phyloP scores from a whole-genome alignment of 2,329 filamentous ascomycete species.

The Penicillium sp. region DNA sequence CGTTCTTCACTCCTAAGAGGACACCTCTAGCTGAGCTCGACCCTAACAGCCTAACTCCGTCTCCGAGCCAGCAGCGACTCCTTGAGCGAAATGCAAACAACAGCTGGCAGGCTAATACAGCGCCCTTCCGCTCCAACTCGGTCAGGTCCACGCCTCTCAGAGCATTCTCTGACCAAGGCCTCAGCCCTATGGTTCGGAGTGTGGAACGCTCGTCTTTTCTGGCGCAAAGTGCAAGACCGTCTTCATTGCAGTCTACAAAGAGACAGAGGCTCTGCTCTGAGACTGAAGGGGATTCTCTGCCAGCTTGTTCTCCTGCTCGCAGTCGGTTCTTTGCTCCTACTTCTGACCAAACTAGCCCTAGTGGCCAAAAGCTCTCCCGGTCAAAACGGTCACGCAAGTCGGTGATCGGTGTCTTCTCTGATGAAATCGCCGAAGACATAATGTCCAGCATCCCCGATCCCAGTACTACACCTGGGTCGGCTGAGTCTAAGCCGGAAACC shows the following conservation, averaged over 20 bases:
- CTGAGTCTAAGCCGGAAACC: background rate
- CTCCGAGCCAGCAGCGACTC: slow-evolving; percentile 54
- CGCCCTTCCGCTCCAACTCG: slow-evolving; percentile 32
- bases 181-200: slow-evolving; percentile 37
- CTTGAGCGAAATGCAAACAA: slow-evolving; percentile 46
- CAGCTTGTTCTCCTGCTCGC: slow-evolving; percentile 28
- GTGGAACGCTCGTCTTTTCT: slow-evolving; percentile 35
- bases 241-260: slow-evolving; percentile 43
- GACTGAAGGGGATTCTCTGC: slow-evolving; percentile 27
- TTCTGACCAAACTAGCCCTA: slow-evolving; percentile 33
- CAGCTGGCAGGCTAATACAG: slow-evolving; percentile 49
- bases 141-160: slow-evolving; percentile 29
- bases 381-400: slow-evolving; percentile 38
- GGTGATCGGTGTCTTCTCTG: slow-evolving; percentile 45
- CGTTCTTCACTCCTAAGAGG: slow-evolving; percentile 57
- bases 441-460: slow-evolving; percentile 41
- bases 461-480: slow-evolving; percentile 1
- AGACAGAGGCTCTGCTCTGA: slow-evolving; percentile 47
- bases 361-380: slow-evolving; percentile 28
- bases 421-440: slow-evolving; percentile 45
- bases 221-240: slow-evolving; percentile 30
- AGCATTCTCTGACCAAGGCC: slow-evolving; percentile 32
- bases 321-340: slow-evolving; percentile 43
- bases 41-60: slow-evolving; percentile 58
- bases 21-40: slow-evolving; percentile 59